These are phyloP conservation scores for Perkinsus chesapeaki DNA, from an alignment of 169 alveolate species.

Conservation along the genomic window DNA sequence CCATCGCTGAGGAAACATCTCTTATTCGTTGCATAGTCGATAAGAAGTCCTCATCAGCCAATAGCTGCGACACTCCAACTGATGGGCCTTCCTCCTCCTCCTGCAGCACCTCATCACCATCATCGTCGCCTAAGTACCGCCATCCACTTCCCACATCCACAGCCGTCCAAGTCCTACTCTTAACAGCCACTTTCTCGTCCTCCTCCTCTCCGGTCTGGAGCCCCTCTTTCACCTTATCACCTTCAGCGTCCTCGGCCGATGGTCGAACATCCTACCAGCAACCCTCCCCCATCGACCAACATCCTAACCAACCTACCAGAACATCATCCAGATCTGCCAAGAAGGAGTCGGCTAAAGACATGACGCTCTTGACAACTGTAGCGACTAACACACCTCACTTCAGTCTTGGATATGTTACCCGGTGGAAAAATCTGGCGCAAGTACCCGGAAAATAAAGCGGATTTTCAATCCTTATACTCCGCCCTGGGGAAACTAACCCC, in stretches of 20 bases:
- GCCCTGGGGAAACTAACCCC: too few relatives aligned
- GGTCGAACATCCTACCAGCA: not conserved
- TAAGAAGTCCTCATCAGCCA: not conserved
- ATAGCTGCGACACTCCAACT: not conserved
- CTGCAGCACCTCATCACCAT: too few relatives aligned
- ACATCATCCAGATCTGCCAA: not conserved
- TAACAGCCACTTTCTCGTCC: not conserved
- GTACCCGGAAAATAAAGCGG: too few relatives aligned
- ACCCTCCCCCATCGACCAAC: not conserved
- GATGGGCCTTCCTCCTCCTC: not conserved
- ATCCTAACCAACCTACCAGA: not conserved
- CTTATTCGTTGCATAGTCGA: not conserved
- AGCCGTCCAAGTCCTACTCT: not conserved
- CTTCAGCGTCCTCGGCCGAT: not conserved
- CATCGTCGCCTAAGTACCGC: not conserved
- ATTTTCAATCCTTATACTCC: too few relatives aligned
- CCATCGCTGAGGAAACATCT: not conserved
- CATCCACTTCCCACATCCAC: not conserved
- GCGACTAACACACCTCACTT: too few relatives aligned
- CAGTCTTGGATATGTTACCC: too few relatives aligned
- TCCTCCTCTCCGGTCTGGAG: not conserved
- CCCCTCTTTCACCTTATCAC: not conserved
- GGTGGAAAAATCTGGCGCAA: too few relatives aligned
- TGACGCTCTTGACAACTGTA: too few relatives aligned
- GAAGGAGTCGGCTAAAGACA: conserved; percentile 1